Percentiles rank a stretch among this genome's conserved stretches.
phyloP scores from a whole-genome alignment of 257 asterid species.

The Solanum sparsipilum region DNA sequence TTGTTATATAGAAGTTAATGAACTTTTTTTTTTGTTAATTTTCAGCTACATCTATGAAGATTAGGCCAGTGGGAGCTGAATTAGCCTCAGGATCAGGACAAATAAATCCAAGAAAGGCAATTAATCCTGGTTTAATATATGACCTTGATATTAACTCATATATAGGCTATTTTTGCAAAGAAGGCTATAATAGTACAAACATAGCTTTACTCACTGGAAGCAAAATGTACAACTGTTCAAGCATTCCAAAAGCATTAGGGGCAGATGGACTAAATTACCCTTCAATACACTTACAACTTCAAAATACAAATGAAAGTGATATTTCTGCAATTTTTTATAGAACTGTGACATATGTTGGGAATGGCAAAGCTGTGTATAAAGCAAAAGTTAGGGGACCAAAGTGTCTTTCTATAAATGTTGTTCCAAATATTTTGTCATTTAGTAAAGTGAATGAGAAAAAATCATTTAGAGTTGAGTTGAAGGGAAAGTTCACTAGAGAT shows the following conservation, averaged over 20 bases:
- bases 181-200: conserved; percentile 30
- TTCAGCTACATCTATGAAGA: conserved; percentile 47
- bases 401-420: conserved; percentile 30
- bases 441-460: conserved; percentile 16
- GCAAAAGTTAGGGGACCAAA: conserved; percentile 29
- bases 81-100: conserved; percentile 58
- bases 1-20: not conserved
- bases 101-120: conserved; percentile 42
- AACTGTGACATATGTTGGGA: conserved; percentile 47
- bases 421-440: conserved; percentile 35
- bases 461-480: conserved; percentile 44
- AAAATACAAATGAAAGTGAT: not conserved
- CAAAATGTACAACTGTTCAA: conserved; percentile 34
- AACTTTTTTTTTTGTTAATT: not conserved
- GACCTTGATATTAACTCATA: conserved; percentile 32
- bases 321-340: conserved; percentile 49
- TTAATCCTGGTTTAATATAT: conserved; percentile 60
- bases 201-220: conserved; percentile 32
- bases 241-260: conserved; percentile 22
- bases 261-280: conserved; percentile 68
- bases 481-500: conserved; percentile 26
- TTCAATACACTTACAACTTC: conserved; percentile 39
- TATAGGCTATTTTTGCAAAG: conserved; percentile 50
- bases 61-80: conserved; percentile 25
- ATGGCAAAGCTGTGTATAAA: conserved; percentile 22